Evolutionary conservation across 202 grass and related monocot genomes (phyloP), one percentile per base, ranked within the genome.

Genomic region (Musa balbisiana): DNA sequence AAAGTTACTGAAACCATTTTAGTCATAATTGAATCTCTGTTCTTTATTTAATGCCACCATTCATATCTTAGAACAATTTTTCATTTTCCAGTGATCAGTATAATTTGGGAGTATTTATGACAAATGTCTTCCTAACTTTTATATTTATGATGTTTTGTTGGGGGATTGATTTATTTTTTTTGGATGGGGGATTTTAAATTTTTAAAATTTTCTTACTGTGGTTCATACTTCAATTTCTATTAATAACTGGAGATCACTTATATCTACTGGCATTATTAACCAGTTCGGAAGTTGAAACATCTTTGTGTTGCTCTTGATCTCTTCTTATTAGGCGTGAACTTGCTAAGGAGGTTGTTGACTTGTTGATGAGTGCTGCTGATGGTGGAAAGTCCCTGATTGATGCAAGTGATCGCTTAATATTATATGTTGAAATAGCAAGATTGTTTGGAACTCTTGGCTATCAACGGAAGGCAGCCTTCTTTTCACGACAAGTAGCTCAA

Each of bases 281-380:
- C 33, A 70, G 67, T 70, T 70, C 26, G 0, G 9, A 14, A 70
- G 2, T 70, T 70, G 17, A 70, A 16, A 51, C 11, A 51, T 50
- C 21, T 50, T 14, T 70, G 5, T 6, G 24, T 1, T 11, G 9
- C 11, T 60, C 17, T 51, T 53, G 27, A 2, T 78, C 9, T 81
- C 68, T 69, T 27, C 83, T 83, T 85, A 29, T 68, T 62, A 99
- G 95, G 79, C 77, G 51, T 10, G 89, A 99, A 83, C 85, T 88
- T 67, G 87, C 95, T 62, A 99, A 99, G 83, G 95, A 99, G 78
- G 91, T 92, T 55, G 88, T 83, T 67, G 95, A 99, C 80, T 90
- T 99, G 78, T 86, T 99, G 85, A 99, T 99, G 95, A 83, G 88
- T 8, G 95, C 95, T 85, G 91, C 91, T 59, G 95, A 98, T 88